phyloP scores from a whole-genome alignment of 2,329 filamentous ascomycete genomes.

The Ophiostoma sp. region DNA sequence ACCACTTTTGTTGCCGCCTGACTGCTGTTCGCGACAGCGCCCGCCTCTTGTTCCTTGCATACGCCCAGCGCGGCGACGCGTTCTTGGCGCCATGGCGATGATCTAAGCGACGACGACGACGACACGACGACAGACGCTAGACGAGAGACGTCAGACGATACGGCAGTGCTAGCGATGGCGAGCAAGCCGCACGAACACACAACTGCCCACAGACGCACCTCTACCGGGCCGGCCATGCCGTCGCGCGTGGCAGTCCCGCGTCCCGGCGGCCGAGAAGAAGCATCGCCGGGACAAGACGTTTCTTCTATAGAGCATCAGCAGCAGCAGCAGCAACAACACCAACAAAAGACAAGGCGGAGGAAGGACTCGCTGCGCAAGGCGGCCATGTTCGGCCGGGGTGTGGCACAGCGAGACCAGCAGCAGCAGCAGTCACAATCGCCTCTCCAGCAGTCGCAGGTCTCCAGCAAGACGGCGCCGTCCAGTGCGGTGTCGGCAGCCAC shows the following conservation, averaged over 20 bases:
- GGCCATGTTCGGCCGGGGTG: conserved; percentile 71
- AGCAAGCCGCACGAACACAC: background rate
- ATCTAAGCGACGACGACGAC: conserved; percentile 13
- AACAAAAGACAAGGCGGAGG: conserved; percentile 57
- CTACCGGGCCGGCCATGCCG: conserved; percentile 21
- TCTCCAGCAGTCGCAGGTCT: background rate
- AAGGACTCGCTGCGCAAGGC: conserved; percentile 85
- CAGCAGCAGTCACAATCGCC: background rate
- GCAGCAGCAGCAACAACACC: conserved; percentile 29
- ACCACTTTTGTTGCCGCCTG: background rate
- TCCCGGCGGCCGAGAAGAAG: background rate
- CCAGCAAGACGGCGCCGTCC: conserved; percentile 4
- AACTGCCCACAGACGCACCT: conserved; percentile 12
- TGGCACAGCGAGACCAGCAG: conserved; percentile 45
- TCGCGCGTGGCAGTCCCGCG: conserved; percentile 18
- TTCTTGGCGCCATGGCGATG: conserved; percentile 4
- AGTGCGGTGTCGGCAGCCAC: conserved; percentile 15
- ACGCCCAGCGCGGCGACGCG: conserved; percentile 8
- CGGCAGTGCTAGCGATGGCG: background rate
- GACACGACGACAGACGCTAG: background rate
- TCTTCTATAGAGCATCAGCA: background rate
- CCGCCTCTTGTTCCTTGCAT: conserved; percentile 6
- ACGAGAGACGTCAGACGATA: too few species aligned
- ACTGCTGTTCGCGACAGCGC: background rate
- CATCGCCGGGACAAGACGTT: conserved; percentile 27